Evolutionary conservation across 345 rosid genomes (phyloP).

Genomic region (Citrus cavaleriei): DNA sequence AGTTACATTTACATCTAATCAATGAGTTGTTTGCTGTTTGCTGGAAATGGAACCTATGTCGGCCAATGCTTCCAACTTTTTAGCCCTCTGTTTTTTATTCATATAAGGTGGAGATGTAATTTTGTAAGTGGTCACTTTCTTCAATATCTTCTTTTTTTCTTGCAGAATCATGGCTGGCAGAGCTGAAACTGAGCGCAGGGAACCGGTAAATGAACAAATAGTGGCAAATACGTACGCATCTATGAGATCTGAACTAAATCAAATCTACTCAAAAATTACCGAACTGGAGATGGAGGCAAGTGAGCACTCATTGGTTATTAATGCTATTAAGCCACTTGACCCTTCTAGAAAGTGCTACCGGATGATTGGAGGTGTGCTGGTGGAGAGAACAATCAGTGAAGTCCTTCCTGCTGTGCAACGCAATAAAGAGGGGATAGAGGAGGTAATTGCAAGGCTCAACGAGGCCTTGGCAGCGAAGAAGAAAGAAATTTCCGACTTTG

Average conservation of each 20-base stretch:
- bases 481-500: conserved; percentile 73
- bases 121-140: neutral
- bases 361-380: conserved; percentile 93
- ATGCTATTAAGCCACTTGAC: conserved; percentile 84
- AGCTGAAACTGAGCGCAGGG: neutral
- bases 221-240: conserved; percentile 62
- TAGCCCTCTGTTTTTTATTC: neutral
- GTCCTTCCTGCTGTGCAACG: conserved; percentile 93
- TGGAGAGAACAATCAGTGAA: conserved; percentile 88
- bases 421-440: conserved; percentile 93
- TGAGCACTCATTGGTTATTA: conserved; percentile 82
- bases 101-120: neutral
- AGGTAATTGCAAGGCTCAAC: conserved; percentile 72
- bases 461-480: conserved; percentile 85
- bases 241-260: conserved; percentile 79
- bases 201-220: conserved; percentile 61
- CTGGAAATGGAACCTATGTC: neutral
- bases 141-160: neutral
- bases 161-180: neutral
- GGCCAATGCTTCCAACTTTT: neutral
- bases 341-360: conserved; percentile 80
- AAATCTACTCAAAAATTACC: conserved; percentile 85
- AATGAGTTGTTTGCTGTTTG: neutral
- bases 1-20: neutral
- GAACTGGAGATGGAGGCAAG: conserved; percentile 96